Percentiles rank a stretch among this genome's conserved stretches.
Conservation (phyloP, 2,329 filamentous ascomycete species). For the Tetracladium maxilliforme region DNA sequence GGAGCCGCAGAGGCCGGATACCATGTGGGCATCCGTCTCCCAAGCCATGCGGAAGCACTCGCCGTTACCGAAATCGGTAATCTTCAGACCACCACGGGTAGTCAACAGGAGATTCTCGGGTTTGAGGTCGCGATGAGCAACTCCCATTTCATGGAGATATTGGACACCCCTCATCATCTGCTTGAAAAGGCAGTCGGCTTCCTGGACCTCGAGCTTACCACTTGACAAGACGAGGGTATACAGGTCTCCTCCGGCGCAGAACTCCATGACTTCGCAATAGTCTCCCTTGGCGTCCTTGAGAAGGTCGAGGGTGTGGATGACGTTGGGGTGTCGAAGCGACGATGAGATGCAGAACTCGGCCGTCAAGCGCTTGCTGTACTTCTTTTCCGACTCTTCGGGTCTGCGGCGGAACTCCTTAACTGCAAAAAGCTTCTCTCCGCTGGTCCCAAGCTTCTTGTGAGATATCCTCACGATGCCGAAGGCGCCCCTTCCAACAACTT, state of each 20-base stretch:
- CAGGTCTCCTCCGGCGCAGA: slow-evolving; percentile 88
- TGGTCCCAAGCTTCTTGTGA: slow-evolving; percentile 75
- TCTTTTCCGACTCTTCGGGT: slow-evolving; percentile 88
- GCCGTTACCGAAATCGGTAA: slow-evolving; percentile 96
- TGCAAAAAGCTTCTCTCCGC: slow-evolving; percentile 79
- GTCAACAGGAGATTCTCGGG: slow-evolving; percentile 93
- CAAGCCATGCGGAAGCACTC: slow-evolving; percentile 99
- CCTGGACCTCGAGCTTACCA: slow-evolving; percentile 78
- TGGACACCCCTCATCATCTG: slow-evolving; percentile 98
- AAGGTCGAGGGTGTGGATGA: slow-evolving; percentile 93
- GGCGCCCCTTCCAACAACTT: slow-evolving; percentile 87
- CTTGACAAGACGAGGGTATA: slow-evolving; percentile 87
- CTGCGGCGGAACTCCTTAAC: slow-evolving; percentile 96
- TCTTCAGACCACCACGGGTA: slow-evolving; percentile 84
- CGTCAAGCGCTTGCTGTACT: slow-evolving; percentile 93
- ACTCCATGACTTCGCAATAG: slow-evolving; percentile 99
- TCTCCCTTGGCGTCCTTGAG: slow-evolving; percentile 93
- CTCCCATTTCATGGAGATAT: slow-evolving; percentile 99
- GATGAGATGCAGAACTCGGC: slow-evolving; percentile 98
- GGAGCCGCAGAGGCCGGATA: slow-evolving; percentile 87
- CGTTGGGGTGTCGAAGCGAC: slow-evolving; percentile 88
- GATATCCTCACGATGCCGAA: slow-evolving; percentile 97
- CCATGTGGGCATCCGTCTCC: slow-evolving; percentile 98
- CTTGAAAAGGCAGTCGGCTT: slow-evolving; percentile 98
- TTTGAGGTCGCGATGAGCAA: slow-evolving; percentile 91